phyloP scores from a whole-genome alignment of 1,284 basidiomycete genomes.

The Xerocomus tenax region DNA sequence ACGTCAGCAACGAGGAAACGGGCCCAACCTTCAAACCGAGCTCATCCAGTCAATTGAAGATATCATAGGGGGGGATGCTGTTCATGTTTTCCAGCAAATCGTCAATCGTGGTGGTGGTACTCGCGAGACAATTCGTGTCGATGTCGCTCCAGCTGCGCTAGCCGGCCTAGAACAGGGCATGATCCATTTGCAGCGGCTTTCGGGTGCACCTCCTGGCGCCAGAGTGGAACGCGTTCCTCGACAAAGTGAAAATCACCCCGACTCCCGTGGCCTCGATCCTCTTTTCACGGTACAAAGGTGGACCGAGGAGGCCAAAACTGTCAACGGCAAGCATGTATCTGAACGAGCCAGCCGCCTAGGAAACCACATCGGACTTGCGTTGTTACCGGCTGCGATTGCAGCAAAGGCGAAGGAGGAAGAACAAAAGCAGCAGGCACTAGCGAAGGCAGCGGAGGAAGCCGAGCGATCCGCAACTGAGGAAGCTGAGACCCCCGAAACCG shows the following conservation, averaged over 20 bases:
- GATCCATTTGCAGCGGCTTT: conserved; percentile 41
- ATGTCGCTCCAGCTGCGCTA: conserved; percentile 57
- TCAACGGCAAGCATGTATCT: conserved; percentile 65
- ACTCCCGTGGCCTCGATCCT: conserved; percentile 63
- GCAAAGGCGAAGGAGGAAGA: conserved; percentile 51
- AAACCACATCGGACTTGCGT: conserved; percentile 67
- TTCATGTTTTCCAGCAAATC: conserved; percentile 78
- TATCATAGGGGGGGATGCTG: conserved; percentile 72
- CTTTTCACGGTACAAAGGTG: conserved; percentile 81
- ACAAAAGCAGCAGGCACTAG: conserved; percentile 39
- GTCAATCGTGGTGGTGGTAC: conserved; percentile 48
- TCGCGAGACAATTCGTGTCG: conserved; percentile 64
- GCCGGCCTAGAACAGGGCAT: conserved; percentile 48
- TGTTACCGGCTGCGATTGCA: conserved; percentile 75
- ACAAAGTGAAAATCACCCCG: conserved; percentile 39
- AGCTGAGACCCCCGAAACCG: conserved; percentile 22
- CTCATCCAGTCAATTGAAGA: conserved; percentile 75
- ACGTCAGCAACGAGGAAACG: conserved; percentile 48
- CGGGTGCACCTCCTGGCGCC: conserved; percentile 43
- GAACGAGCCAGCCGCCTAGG: conserved; percentile 62
- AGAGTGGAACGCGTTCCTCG: conserved; percentile 54
- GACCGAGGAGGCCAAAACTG: conserved; percentile 80
- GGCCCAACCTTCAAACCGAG: conserved; percentile 45
- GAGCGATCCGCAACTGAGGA: conserved; percentile 23
- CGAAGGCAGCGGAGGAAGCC: conserved; percentile 33